Conservation (phyloP, 2,329 filamentous ascomycete species). For the Penicillium vulpinum region DNA sequence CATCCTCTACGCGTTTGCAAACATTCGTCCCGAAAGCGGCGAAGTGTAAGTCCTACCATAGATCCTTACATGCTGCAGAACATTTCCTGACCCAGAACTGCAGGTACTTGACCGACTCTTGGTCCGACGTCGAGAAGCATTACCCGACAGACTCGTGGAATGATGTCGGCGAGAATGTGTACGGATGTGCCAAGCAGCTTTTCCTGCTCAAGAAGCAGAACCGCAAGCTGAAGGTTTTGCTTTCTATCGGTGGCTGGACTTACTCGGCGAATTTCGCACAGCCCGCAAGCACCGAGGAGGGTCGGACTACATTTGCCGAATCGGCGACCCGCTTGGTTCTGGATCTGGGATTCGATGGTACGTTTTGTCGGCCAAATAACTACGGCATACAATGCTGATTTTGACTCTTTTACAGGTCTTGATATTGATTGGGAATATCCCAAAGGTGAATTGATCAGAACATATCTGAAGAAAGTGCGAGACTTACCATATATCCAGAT, state of each 20-base stretch:
- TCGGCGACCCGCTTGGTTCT: conserved; percentile 74
- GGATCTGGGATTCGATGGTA: conserved; percentile 69
- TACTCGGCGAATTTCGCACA: conserved; percentile 74
- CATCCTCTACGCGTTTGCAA: conserved; percentile 90
- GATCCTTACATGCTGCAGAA: neutral
- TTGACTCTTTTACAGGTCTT: conserved; percentile 28
- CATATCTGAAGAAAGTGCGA: neutral
- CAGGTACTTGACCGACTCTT: conserved; percentile 63
- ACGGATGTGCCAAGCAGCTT: conserved; percentile 76
- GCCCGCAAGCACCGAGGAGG: conserved; percentile 63
- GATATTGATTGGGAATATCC: conserved; percentile 54
- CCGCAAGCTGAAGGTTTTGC: conserved; percentile 72
- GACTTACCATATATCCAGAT: conserved; percentile 30
- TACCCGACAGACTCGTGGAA: conserved; percentile 68
- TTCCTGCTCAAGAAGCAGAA: conserved; percentile 73
- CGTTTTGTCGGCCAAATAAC: conserved; percentile 7
- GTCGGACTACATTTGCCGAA: conserved; percentile 66
- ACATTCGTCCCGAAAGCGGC: conserved; percentile 71
- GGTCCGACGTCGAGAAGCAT: conserved; percentile 68
- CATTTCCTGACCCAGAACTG: neutral
- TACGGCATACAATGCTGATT: neutral
- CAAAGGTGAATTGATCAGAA: conserved; percentile 29
- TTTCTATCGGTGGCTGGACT: conserved; percentile 81
- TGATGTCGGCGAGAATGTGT: conserved; percentile 69
- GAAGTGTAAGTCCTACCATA: conserved; percentile 63